Conservation (phyloP, 164 flowering plant genomes). For the Buxus sempervirens region DNA sequence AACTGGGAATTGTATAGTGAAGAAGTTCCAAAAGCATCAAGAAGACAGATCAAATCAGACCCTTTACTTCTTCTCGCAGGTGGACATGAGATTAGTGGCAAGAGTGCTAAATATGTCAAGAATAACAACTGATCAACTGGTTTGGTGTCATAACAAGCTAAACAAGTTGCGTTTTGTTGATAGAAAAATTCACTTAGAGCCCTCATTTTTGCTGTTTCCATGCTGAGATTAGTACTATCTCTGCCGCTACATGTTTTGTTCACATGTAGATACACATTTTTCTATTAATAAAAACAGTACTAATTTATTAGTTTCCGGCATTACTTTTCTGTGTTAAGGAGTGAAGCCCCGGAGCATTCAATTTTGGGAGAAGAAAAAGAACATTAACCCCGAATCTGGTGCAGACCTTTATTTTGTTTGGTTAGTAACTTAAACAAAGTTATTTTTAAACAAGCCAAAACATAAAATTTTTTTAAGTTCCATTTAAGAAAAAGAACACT, state of each 20-base stretch:
- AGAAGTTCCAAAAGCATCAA: conserved; percentile 57
- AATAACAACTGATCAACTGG: conserved; percentile 55
- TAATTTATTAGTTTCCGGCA: no score
- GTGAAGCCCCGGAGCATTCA: no score
- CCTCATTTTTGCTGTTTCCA: conserved; percentile 74
- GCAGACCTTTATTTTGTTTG: no score
- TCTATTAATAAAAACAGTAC: no score
- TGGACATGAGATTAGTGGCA: conserved; percentile 59
- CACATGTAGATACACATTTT: background rate
- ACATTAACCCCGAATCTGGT: no score
- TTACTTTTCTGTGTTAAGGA: no score
- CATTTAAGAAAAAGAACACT: no score
- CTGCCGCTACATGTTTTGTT: background rate
- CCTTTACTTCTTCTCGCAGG: conserved; percentile 39
- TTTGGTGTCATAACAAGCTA: conserved; percentile 72
- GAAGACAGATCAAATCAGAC: conserved; percentile 20
- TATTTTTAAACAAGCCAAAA: no score
- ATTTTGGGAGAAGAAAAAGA: no score
- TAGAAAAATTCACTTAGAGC: conserved; percentile 47
- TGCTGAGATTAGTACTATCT: conserved; percentile 34
- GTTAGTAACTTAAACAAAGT: no score
- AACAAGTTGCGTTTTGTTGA: conserved; percentile 36
- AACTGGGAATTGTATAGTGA: conserved; percentile 62
- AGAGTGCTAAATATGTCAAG: conserved; percentile 75
- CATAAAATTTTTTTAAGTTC: no score